These are phyloP conservation scores for Eremochloa ophiuroides DNA, from an alignment of 176 grass and related monocot genomes.

Conservation along the genomic window DNA sequence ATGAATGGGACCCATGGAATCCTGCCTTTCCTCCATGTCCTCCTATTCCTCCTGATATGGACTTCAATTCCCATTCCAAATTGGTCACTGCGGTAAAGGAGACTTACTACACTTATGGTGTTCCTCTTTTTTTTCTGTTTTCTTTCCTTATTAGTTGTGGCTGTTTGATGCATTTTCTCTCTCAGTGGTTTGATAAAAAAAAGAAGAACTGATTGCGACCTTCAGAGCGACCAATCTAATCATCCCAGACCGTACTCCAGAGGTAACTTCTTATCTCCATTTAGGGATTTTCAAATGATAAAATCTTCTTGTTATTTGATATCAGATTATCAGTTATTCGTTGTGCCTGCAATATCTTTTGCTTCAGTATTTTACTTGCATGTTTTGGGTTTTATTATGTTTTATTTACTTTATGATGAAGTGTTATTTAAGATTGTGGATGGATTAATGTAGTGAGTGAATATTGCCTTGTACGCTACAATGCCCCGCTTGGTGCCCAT, in stretches of 20 bases:
- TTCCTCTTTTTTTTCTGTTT: neutral
- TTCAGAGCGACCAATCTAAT: slow-evolving; percentile 14
- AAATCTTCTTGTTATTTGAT: neutral
- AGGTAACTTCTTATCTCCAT: neutral
- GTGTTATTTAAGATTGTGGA: neutral
- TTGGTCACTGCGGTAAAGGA: neutral
- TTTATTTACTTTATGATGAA: no score
- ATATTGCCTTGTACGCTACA: no score
- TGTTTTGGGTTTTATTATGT: no score
- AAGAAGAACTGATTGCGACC: neutral
- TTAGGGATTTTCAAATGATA: neutral
- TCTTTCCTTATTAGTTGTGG: neutral
- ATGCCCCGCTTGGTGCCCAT: neutral
- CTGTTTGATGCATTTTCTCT: neutral
- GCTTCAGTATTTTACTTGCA: no score
- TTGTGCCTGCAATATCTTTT: no score
- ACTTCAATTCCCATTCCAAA: neutral
- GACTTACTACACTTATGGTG: neutral
- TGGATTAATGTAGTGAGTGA: no score
- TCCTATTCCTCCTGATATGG: neutral
- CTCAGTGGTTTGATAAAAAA: neutral
- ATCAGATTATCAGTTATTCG: neutral
- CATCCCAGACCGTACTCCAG: slow-evolving; percentile 4
- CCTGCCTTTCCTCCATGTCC: neutral
- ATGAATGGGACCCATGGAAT: slow-evolving; percentile 8